Evolutionary conservation across 139 green algal genomes (phyloP).

Genomic region (Nannochloris sp.): DNA sequence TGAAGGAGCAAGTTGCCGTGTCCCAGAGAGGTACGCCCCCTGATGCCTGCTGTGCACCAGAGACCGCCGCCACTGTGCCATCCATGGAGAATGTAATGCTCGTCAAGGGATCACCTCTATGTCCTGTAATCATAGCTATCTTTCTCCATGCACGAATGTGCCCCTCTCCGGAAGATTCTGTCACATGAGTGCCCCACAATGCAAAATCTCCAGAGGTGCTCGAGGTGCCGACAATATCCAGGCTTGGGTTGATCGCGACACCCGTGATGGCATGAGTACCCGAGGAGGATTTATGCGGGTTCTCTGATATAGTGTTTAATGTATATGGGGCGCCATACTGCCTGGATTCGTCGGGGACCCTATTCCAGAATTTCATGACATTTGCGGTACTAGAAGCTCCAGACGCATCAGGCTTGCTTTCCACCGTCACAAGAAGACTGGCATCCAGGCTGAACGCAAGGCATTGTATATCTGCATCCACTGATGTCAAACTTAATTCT

Average conservation of each 20-base stretch:
- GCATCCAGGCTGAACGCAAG: constrained; percentile 40
- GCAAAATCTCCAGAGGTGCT: constrained; percentile 20
- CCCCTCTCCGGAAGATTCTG: neutral
- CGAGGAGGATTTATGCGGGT: constrained; percentile 34
- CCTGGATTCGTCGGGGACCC: neutral
- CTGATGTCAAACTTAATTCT: constrained; percentile 5
- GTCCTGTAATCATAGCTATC: constrained; percentile 1
- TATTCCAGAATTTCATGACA: constrained; percentile 11
- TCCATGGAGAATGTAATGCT: constrained; percentile 55
- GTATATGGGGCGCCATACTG: constrained; percentile 20
- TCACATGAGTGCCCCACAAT: constrained; percentile 30
- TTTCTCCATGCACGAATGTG: neutral
- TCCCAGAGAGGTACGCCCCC: constrained; percentile 61
- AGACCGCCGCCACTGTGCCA: constrained; percentile 61
- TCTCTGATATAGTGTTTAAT: constrained; percentile 45
- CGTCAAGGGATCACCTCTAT: constrained; percentile 34
- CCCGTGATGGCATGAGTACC: neutral
- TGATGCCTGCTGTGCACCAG: neutral
- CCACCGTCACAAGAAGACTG: constrained; percentile 42
- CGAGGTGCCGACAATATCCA: neutral
- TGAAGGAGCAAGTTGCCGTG: constrained; percentile 23
- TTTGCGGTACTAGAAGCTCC: neutral
- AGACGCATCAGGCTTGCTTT: constrained; percentile 38
- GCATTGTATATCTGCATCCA: constrained; percentile 15
- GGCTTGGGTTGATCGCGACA: neutral